Evolutionary conservation across 1,139 yeast species (phyloP), one percentile per base, ranked within the genome.

Genomic region (Geotrichum histeridarum): DNA sequence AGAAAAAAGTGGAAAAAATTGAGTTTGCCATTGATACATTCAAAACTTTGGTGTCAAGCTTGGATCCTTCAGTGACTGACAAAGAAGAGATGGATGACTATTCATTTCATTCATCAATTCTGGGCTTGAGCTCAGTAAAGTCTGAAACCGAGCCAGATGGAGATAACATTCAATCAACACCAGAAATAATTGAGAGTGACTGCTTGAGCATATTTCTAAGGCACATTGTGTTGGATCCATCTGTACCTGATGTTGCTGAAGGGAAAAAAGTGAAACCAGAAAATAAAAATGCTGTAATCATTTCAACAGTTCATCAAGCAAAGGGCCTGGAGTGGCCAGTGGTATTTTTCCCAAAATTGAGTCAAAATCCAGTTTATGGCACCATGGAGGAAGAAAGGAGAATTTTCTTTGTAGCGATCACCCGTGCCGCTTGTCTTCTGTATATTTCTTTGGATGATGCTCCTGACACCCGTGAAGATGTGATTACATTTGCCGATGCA

Each of bases 271-370:
- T 31, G 32, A 30, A 33, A 27, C 33, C 39, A 22, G 17, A 33
- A n/a, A 11, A 5, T 7, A 42, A 42, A n/a, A 43, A 51, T 17
- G 42, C 39, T 14, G 58, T 55, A 11, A 37, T 44, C 2, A n/a
- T 78, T 0, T 81, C 87, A 0, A 90, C 96, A 0, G 83, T 89
- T n/a, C 97, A 90, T 68, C 88, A 88, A 0, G 81, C 96, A 1
- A 89, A 90, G 64, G 96, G 97, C 14, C 73, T 86, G 1, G 96
- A 89, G 67, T 90, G 96, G 96, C 88, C 93, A 0, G 78, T 84
- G 9, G 96, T 89, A 0, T 85, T 89, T 66, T 79, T 88, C 8
- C 91, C 95, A 0, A 84, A 86, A 0, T 70, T 86, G 31, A 74
- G 80, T 14, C 87, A 84, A 50, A 82, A 82, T 0, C 65, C 76